Base-by-base conservation (phyloP, 108 stramenopile genomes). In the Skeletonema marinoi region DNA sequence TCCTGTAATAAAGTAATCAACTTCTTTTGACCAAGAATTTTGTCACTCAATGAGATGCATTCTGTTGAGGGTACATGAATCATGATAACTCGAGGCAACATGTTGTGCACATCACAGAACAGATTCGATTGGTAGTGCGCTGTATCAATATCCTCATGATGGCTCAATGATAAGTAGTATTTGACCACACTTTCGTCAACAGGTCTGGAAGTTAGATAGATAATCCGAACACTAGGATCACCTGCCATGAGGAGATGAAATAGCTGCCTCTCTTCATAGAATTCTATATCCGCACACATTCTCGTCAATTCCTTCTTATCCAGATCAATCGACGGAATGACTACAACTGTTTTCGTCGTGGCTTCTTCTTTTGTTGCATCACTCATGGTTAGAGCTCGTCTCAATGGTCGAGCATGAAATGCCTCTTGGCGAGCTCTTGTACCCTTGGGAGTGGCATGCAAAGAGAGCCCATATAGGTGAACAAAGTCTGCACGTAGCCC, bases 271-370 rank as follows among this genome's bases (percentile, higher is more conserved):
- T 77, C 75, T 67, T 82, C 81, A 44, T 82, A 82, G 31, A 73
- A 71, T 59, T 77, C 75, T 31, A 75, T 61, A 32, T 17, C 63
- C 13, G 51, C 59, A 38, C 76, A 71, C 70, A 82, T 60, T 39
- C 81, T 38, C 12, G 33, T 16, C 19, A 82, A 42, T 21, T 82
- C 81, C 46, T 54, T 33, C 33, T 39, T 32, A 68, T 82, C 81
- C 31, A 82, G 48, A 61, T 82, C 81, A 30, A 82, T 65, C 1
- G 81, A 82, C 46, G 81, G 81, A 58, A 82, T 50, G 19, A 82
- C 81, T 25, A 82, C 75, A n/a, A 82, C 59, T 13, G 64, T 77
- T 16, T 75, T 68, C 0, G 58, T 39, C 17, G 56, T 70, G 30
- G 44, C 42, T 2, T 67, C 30, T 12, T 69, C 63, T 54, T 17